A percentile compares a stretch with the other conserved stretches of the same genome.
Conservation (phyloP, 768 basidiomycete species). For the Lactifluus volemus region DNA sequence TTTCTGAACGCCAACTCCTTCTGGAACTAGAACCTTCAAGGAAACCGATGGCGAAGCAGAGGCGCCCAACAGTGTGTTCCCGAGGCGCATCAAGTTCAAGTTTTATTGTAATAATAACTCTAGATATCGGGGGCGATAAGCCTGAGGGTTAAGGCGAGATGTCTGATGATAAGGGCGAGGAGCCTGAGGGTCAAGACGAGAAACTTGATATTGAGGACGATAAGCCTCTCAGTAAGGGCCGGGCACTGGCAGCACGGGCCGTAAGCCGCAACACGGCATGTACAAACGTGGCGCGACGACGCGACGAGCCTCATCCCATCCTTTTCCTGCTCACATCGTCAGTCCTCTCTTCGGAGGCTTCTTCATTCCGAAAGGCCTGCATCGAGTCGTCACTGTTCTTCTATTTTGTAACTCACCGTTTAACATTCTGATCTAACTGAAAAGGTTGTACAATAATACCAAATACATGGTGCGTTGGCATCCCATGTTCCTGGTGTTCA, state of each 20-base stretch:
- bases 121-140: too few species aligned
- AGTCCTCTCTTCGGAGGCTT: not conserved
- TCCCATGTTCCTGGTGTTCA: not conserved
- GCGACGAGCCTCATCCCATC: too few species aligned
- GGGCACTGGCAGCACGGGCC: too few species aligned
- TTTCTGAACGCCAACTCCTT: not conserved
- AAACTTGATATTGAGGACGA: too few species aligned
- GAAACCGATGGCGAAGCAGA: slow-evolving; percentile 45
- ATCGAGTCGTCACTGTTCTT: too few species aligned
- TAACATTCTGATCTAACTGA: not conserved
- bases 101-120: slow-evolving; percentile 15
- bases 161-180: too few species aligned
- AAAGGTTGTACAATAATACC: slow-evolving; percentile 2
- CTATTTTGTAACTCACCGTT: not conserved
- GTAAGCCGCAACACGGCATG: too few species aligned
- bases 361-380: slow-evolving; percentile 12
- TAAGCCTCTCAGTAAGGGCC: too few species aligned
- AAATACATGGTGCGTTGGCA: slow-evolving; percentile 2
- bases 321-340: too few species aligned
- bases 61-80: slow-evolving; percentile 48
- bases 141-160: too few species aligned
- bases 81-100: slow-evolving; percentile 39
- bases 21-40: slow-evolving; percentile 32
- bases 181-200: too few species aligned
- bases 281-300: too few species aligned